Evolutionary conservation across 495 filamentous ascomycete genomes (phyloP), one percentile per base, ranked within the genome.

Genomic region (Penicillium ucsense): DNA sequence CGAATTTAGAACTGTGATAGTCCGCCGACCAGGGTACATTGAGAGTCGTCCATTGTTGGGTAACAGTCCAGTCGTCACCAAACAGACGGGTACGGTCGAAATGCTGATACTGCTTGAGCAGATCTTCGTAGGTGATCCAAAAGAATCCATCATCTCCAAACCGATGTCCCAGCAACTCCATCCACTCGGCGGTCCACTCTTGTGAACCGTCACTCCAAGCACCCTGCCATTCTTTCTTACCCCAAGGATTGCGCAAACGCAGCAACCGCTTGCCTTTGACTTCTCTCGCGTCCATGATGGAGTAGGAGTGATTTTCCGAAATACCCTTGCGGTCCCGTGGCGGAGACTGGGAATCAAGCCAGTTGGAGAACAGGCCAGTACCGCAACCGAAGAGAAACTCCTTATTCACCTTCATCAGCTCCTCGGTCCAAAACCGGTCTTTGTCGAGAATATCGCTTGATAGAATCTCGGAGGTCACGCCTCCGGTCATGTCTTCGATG

Each of bases 81-180:
- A 96, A 95, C 0, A 96, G 77, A n/a, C 91, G 79, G 1, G 89
- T 95, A 28, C 89, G 83, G 54, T 92, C 84, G 43, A 96, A 86
- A 52, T 79, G 77, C 47, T 84, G 79, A 53, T 87, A 96, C 56
- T 90, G 88, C 39, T 81, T 79, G 5, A 95, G 75, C 28, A 96
- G 76, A 57, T 96, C 90, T 29, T 83, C 74, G 59, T 89, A 94
- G 4, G 69, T 77, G 30, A 85, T 85, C 81, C 81, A 85, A 56
- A 85, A 85, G 48, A 83, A 67, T 67, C 89, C 89, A 57, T 95
- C 91, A 55, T 96, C 84, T 31, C 91, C 90, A 61, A 95, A 96
- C 35, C 75, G 80, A 55, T 95, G 89, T 30, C 77, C 72, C 1
- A 96, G 74, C 47, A 81, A 81, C 36, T 78, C 62, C 74, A 94